phyloP scores from a whole-genome alignment of 2,329 filamentous ascomycete genomes.

The Aspergillus ustus region DNA sequence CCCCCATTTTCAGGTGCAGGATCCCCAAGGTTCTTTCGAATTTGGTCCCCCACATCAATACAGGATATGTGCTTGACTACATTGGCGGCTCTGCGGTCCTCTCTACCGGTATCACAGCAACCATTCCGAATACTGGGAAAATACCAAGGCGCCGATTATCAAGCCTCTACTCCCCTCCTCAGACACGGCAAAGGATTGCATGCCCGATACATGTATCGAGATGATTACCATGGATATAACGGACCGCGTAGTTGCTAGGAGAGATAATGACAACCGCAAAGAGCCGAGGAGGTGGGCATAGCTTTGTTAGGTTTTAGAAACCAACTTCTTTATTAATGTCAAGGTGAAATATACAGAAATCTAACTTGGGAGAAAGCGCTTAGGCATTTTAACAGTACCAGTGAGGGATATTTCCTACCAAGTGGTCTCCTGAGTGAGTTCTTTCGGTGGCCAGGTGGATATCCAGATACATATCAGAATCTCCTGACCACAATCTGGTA shows the following conservation, averaged over 20 bases:
- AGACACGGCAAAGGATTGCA: not conserved
- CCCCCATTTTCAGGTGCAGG: constrained; percentile 11
- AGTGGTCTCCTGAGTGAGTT: too few relatives aligned
- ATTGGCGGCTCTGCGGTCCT: constrained; percentile 9
- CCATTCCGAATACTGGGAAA: constrained; percentile 6
- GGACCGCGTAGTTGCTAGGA: not conserved
- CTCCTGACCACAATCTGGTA: too few relatives aligned
- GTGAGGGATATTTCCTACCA: too few relatives aligned
- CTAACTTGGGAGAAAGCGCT: too few relatives aligned
- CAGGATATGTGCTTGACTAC: constrained; percentile 12
- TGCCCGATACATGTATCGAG: constrained; percentile 1
- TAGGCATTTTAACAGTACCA: too few relatives aligned
- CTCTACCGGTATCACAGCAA: constrained; percentile 14
- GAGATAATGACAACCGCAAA: not conserved
- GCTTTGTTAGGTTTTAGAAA: too few relatives aligned
- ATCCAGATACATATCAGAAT: too few relatives aligned
- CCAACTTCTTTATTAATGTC: too few relatives aligned
- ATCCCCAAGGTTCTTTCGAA: constrained; percentile 5
- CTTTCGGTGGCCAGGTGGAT: too few relatives aligned
- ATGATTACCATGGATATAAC: not conserved
- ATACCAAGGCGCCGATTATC: not conserved
- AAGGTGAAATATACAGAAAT: too few relatives aligned
- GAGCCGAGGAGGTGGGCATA: too few relatives aligned
- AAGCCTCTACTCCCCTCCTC: not conserved
- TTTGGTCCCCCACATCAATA: constrained; percentile 15